Conservation (phyloP, 2,329 filamentous ascomycete species). For the Colletotrichum sp. region DNA sequence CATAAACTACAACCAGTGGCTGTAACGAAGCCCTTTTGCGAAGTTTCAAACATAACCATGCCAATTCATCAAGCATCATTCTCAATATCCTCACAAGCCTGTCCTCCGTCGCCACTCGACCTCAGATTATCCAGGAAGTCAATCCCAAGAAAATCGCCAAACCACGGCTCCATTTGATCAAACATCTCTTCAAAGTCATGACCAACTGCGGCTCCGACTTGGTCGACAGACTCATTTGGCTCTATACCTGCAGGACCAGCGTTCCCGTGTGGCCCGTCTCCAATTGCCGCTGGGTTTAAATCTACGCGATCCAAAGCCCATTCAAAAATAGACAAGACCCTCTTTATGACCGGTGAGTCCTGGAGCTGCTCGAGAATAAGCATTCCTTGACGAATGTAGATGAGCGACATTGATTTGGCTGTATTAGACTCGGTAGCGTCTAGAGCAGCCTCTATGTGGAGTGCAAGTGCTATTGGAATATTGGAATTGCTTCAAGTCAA, state of each 20-base stretch:
- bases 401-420: background rate
- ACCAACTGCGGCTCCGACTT: background rate
- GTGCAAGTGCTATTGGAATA: background rate
- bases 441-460: background rate
- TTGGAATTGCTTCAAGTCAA: background rate
- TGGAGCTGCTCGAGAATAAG: background rate
- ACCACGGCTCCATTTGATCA: background rate
- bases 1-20: background rate
- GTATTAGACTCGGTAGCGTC: accelerated
- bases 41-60: background rate
- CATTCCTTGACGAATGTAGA: background rate
- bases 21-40: background rate
- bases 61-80: background rate
- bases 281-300: background rate
- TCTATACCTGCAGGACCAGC: background rate
- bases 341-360: background rate
- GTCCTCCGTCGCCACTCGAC: background rate
- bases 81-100: background rate
- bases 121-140: background rate
- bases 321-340: background rate
- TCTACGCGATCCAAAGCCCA: background rate
- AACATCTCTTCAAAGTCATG: background rate
- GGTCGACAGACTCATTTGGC: background rate
- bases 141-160: background rate
- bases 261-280: background rate